Percentiles rank a stretch among this genome's conserved stretches.
Conservation (phyloP, 768 basidiomycete genomes). For the Trametopsis cervina region DNA sequence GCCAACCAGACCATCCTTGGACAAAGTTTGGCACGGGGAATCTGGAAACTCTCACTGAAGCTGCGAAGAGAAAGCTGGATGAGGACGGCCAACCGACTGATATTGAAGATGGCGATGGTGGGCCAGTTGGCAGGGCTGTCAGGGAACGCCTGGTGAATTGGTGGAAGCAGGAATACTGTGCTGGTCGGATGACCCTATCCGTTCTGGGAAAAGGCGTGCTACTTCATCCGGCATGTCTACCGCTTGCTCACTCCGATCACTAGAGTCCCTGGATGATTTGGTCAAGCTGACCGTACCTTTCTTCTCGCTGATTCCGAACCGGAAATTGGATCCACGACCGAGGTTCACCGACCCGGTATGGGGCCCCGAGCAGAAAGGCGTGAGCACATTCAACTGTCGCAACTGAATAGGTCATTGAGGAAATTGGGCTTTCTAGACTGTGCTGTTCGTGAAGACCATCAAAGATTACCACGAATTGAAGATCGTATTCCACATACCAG, state of each 20-base stretch:
- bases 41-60: slow-evolving; percentile 24
- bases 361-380: slow-evolving; percentile 16
- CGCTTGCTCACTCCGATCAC: background rate
- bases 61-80: slow-evolving; percentile 14
- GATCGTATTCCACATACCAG: slow-evolving; percentile 28
- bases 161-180: slow-evolving; percentile 32
- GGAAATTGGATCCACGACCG: slow-evolving; percentile 21
- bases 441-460: slow-evolving; percentile 38
- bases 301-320: slow-evolving; percentile 27
- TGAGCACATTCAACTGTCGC: no score
- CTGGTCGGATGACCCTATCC: slow-evolving; percentile 30
- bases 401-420: no score
- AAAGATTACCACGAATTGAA: slow-evolving; percentile 37
- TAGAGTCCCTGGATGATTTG: slow-evolving; percentile 30
- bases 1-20: slow-evolving; percentile 33
- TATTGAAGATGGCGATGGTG: slow-evolving; percentile 31
- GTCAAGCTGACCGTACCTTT: slow-evolving; percentile 23
- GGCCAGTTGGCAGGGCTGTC: slow-evolving; percentile 31
- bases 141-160: slow-evolving; percentile 28
- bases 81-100: slow-evolving; percentile 8
- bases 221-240: background rate
- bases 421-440: slow-evolving; percentile 22
- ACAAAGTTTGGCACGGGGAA: slow-evolving; percentile 44
- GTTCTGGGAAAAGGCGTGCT: slow-evolving; percentile 27
- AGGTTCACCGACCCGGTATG: slow-evolving; percentile 16